Evolutionary conservation across 805 yeast species (phyloP).

Genomic region (Nakazawaea holstii): DNA sequence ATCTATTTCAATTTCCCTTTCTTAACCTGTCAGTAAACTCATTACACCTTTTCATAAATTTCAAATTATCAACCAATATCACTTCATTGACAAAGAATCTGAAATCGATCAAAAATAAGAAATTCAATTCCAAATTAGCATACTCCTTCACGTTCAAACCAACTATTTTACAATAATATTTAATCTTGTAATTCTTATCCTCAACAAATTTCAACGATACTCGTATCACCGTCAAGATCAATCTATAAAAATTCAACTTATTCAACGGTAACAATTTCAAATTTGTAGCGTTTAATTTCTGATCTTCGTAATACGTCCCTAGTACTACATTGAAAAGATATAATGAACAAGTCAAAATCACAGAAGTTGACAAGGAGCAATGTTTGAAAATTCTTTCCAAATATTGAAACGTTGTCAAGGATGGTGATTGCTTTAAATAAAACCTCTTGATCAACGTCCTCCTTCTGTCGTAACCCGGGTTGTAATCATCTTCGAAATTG

Average conservation of each 20-base stretch:
- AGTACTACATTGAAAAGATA: slow-evolving; percentile 25
- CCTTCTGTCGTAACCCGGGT: slow-evolving; percentile 8
- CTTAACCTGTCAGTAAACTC: slow-evolving; percentile 10
- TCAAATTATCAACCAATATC: slow-evolving; percentile 26
- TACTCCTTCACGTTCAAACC: slow-evolving; percentile 36
- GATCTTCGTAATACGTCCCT: slow-evolving; percentile 15
- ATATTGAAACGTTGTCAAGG: slow-evolving; percentile 21
- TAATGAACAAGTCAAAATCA: slow-evolving; percentile 24
- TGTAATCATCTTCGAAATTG: slow-evolving; percentile 1
- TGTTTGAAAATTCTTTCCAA: slow-evolving; percentile 26
- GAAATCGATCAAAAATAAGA: slow-evolving; percentile 37
- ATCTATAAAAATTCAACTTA: slow-evolving; percentile 31
- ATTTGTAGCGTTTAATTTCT: slow-evolving; percentile 2
- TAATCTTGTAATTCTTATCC: slow-evolving; percentile 38
- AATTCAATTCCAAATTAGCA: slow-evolving; percentile 32
- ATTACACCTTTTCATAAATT: slow-evolving; percentile 23
- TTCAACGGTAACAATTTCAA: slow-evolving; percentile 25
- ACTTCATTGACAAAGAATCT: slow-evolving; percentile 32
- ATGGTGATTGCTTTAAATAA: slow-evolving; percentile 26
- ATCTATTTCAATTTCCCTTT: too few species aligned
- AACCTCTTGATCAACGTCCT: slow-evolving; percentile 20
- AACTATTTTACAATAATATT: slow-evolving; percentile 36
- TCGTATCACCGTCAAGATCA: slow-evolving; percentile 32
- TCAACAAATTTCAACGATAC: slow-evolving; percentile 36
- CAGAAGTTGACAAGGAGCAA: slow-evolving; percentile 25